These are phyloP conservation scores for Cenchrus fungigraminus DNA, from an alignment of 176 grass and related monocot genomes.

Conservation along the genomic window DNA sequence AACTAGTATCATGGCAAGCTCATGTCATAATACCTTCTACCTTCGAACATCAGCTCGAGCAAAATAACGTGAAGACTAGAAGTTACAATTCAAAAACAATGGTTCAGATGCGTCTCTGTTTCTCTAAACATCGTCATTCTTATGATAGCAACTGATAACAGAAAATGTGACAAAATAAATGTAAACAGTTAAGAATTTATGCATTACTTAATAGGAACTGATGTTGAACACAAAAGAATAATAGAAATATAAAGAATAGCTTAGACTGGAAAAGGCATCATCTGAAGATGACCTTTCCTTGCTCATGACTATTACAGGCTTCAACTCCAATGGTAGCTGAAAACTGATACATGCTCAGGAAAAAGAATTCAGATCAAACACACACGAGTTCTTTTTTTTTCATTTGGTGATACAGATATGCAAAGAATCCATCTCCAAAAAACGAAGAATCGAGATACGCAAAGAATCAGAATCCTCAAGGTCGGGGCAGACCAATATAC, in stretches of 20 bases:
- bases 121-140: background rate
- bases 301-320: background rate
- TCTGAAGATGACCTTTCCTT: background rate
- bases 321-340: constrained; percentile 2
- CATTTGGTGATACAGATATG: background rate
- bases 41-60: background rate
- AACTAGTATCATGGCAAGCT: no score
- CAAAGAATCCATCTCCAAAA: background rate
- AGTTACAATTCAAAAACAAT: background rate
- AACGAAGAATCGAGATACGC: background rate
- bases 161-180: background rate
- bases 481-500: constrained; percentile 28
- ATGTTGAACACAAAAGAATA: constrained; percentile 3
- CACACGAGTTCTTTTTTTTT: background rate
- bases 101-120: background rate
- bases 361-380: background rate
- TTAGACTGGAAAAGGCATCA: background rate
- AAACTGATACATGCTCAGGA: background rate
- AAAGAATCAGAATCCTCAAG: background rate
- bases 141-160: background rate
- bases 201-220: background rate
- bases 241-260: constrained; percentile 33
- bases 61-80: background rate
- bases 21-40: no score
- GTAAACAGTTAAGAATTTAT: background rate